Evolutionary conservation across 208 protist species (phyloP), one percentile per base, ranked within the genome.

Genomic region (Trypanosoma cruzi): DNA sequence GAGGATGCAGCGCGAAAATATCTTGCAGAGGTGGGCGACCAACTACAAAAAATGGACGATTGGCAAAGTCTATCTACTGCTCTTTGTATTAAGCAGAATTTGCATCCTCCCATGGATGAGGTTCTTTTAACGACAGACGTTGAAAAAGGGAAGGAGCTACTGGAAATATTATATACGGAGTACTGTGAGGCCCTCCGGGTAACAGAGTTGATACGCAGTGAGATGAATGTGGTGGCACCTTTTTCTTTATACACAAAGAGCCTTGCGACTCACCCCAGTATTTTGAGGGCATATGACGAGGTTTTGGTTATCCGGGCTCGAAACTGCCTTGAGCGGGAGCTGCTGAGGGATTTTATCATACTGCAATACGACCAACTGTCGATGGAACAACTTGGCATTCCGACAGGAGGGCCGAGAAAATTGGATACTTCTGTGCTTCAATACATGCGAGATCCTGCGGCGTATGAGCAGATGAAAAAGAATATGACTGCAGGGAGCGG

Each of bases 361-460:
- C 34, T 57, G 40, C 64, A 37, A 26, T 95, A 88, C 64, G 75
- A 81, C 0, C 57, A 46, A 8, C 74, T 95, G 5, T 74, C 77
- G 0, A 87, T 95, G 80, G 68, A 64, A 11, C 73, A 91, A 29
- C 75, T 95, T 54, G 63, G 74, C 20, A 77, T 92, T 32, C 86
- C 86, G 16, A 86, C 75, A 31, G 77, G 71, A 26, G 89, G 77
- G 0, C 85, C 86, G 14, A 48, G 64, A 1, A 74, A 85, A 29
- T 75, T 89, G 0, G 84, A 90, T 74, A 60, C 72, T 14, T 62
- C 80, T 57, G 89, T 95, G 18, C 54, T 90, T 28, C 32, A 77
- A 20, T 91, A 86, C 59, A 89, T 95, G 66, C 84, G 85, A 37
- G 86, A 89, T 32, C 85, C 80, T 14, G 56, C 36, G 14, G 50